A percentile compares a stretch with the other conserved stretches of the same genome.
Evolutionary conservation across 139 green algal species (phyloP).

Genomic region (Closterium sp.): DNA sequence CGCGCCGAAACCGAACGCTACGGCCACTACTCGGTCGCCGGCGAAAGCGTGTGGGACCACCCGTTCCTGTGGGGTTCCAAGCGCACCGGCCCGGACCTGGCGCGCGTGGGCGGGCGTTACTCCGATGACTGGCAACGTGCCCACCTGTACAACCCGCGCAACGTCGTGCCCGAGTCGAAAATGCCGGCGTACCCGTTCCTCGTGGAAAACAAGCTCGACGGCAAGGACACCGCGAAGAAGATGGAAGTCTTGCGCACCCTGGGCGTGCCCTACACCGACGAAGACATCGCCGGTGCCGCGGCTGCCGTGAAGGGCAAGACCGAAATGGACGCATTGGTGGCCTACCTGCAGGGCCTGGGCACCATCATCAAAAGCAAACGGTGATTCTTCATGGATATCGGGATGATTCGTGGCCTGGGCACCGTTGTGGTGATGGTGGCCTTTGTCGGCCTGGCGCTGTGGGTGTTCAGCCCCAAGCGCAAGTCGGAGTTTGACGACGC

Average conservation of each 20-base stretch:
- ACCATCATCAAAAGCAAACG: too few species aligned
- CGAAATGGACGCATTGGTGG: too few species aligned
- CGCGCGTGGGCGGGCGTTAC: neutral
- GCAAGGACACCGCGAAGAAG: neutral
- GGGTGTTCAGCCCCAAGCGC: too few species aligned
- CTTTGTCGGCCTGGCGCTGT: too few species aligned
- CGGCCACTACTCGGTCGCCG: neutral
- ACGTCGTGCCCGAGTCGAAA: neutral
- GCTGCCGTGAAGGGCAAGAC: too few species aligned
- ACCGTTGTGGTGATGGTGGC: too few species aligned
- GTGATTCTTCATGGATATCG: too few species aligned
- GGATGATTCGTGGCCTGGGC: too few species aligned
- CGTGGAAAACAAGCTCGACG: neutral
- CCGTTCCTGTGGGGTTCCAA: neutral
- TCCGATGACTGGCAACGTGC: neutral
- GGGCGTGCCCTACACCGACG: neutral
- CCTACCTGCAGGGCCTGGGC: too few species aligned
- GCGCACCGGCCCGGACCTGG: neutral
- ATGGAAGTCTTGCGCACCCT: neutral
- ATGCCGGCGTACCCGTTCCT: neutral
- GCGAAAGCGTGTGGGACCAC: neutral
- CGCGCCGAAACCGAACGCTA: too few species aligned
- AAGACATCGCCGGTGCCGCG: too few species aligned
- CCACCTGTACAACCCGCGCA: neutral
- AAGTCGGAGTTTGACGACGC: too few species aligned